Evolutionary conservation across 1,284 basidiomycete species (phyloP).

Genomic region (Puccinia novopanici): DNA sequence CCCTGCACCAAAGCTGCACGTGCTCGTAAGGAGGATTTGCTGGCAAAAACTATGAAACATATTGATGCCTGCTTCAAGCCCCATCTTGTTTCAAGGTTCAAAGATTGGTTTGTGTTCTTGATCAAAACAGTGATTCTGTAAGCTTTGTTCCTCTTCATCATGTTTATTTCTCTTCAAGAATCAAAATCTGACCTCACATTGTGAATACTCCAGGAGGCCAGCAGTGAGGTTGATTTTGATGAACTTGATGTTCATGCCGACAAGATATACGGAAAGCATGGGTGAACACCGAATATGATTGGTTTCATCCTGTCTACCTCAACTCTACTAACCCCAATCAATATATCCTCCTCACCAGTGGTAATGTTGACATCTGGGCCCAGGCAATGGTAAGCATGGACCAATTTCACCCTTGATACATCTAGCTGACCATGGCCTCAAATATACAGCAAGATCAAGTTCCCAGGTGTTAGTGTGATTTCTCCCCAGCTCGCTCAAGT

Average conservation of each 20-base stretch:
- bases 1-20: not conserved
- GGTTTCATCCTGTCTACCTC: not conserved
- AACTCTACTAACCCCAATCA: not conserved
- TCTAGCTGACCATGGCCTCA: too few species aligned
- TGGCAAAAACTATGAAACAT: conserved; percentile 2
- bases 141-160: too few species aligned
- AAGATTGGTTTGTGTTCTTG: too few species aligned
- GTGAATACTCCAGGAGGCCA: not conserved
- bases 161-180: too few species aligned
- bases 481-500: conserved; percentile 12
- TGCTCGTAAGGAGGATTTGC: not conserved
- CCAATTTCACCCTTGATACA: too few species aligned
- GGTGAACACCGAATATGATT: not conserved
- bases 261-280: not conserved
- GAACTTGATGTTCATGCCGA: not conserved
- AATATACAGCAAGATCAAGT: too few species aligned
- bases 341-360: too few species aligned
- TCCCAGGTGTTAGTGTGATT: too few species aligned
- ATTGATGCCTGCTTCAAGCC: not conserved
- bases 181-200: too few species aligned
- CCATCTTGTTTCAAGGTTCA: not conserved
- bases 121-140: too few species aligned
- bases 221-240: not conserved
- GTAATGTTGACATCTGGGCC: not conserved
- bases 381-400: not conserved